phyloP scores from a whole-genome alignment of 352 stramenopile genomes.

The Phytophthora aleatoria region DNA sequence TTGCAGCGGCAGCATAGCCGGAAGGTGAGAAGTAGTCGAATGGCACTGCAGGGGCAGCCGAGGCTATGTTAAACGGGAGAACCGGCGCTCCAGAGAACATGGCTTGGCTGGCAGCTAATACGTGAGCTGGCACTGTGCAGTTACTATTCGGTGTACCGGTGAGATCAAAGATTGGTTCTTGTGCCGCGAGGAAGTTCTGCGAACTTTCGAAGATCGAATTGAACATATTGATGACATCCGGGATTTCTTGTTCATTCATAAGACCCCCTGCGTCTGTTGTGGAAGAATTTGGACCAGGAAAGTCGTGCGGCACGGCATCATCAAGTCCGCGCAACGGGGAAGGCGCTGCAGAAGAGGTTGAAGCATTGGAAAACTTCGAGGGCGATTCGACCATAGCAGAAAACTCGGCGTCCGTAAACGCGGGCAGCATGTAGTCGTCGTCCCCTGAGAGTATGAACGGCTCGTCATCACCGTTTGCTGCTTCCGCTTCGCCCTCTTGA shows the following conservation, averaged over 20 bases:
- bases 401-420: conserved; percentile 53
- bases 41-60: conserved; percentile 2
- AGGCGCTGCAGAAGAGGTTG: conserved; percentile 26
- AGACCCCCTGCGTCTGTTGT: conserved; percentile 10
- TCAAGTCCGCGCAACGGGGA: conserved; percentile 11
- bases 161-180: conserved; percentile 27
- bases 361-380: conserved; percentile 36
- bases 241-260: conserved; percentile 50
- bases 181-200: conserved; percentile 22
- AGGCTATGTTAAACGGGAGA: conserved; percentile 2
- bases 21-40: conserved; percentile 73
- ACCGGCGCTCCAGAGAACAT: conserved; percentile 34
- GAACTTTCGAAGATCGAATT: conserved; percentile 62
- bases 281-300: conserved; percentile 1
- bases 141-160: conserved; percentile 9
- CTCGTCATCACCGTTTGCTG: conserved; percentile 22
- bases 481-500: conserved; percentile 15
- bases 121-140: conserved; percentile 38
- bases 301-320: conserved; percentile 18
- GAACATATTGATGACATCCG: conserved; percentile 70
- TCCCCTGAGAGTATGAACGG: conserved; percentile 36
- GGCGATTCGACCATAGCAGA: conserved; percentile 41
- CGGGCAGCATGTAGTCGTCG: conserved; percentile 39
- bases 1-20: conserved; percentile 39
- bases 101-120: conserved; percentile 22